phyloP scores from a whole-genome alignment of 768 basidiomycete genomes.

The Rhizopogon sp. region DNA sequence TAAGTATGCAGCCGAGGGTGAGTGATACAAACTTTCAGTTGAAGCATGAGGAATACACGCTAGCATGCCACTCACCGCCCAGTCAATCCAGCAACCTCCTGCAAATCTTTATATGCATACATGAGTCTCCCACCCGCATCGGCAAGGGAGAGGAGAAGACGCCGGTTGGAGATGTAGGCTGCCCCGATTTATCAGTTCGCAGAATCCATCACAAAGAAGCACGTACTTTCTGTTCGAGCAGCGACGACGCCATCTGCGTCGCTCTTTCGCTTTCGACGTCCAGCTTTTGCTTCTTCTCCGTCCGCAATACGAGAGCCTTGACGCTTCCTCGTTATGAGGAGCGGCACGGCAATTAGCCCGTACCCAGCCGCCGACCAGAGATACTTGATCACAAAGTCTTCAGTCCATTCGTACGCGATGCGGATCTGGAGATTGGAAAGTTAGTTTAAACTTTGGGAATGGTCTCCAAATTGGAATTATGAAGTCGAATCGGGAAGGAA shows the following conservation, averaged over 20 bases:
- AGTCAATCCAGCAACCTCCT: slow-evolving; percentile 93
- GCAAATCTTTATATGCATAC: slow-evolving; percentile 94
- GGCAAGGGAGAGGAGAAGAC: slow-evolving; percentile 88
- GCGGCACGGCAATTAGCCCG: slow-evolving; percentile 84
- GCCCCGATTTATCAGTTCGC: background rate
- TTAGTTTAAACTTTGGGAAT: background rate
- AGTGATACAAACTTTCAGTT: background rate
- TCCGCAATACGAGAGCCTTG: background rate
- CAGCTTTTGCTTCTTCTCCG: slow-evolving; percentile 14
- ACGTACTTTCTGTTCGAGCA: slow-evolving; percentile 44
- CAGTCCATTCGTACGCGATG: slow-evolving; percentile 92
- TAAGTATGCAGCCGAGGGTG: background rate
- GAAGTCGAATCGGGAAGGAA: background rate
- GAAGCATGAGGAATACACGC: too few species aligned
- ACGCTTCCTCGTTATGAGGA: slow-evolving; percentile 60
- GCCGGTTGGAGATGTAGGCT: slow-evolving; percentile 92
- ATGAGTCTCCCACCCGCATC: slow-evolving; percentile 94
- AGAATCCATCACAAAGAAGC: background rate
- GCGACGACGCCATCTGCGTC: slow-evolving; percentile 34
- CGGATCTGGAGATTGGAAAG: slow-evolving; percentile 50
- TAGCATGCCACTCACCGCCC: slow-evolving; percentile 29
- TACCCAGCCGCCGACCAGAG: slow-evolving; percentile 94
- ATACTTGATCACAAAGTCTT: slow-evolving; percentile 96
- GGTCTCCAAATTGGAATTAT: background rate
- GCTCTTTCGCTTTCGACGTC: background rate